phyloP scores from a whole-genome alignment of 1,284 basidiomycete species.

The Trichosporon asahii region DNA sequence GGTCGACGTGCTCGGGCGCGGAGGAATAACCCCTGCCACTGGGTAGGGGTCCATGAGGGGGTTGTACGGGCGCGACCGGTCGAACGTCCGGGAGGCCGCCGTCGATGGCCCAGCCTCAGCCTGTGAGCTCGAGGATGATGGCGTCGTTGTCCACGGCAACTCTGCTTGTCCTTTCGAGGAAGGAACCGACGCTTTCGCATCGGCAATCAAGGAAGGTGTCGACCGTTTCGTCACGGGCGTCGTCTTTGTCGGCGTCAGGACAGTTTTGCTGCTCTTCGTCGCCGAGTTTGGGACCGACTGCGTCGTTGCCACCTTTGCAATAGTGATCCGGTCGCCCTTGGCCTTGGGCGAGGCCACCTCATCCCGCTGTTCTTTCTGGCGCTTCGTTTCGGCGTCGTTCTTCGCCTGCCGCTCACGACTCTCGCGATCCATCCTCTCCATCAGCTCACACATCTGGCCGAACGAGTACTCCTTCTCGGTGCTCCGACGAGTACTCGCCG shows the following conservation, averaged over 20 bases:
- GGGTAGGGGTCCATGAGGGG: not conserved
- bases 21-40: not conserved
- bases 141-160: not conserved
- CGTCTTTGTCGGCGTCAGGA: not conserved
- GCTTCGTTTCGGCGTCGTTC: not conserved
- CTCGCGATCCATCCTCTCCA: not conserved
- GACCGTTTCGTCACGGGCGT: not conserved
- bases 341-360: not conserved
- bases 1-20: no score
- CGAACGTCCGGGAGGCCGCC: not conserved
- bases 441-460: not conserved
- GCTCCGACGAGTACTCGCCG: no score
- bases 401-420: no score
- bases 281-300: no score
- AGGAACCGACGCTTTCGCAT: not conserved
- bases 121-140: not conserved
- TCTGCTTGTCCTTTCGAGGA: not conserved
- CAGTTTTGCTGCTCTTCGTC: not conserved
- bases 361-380: not conserved
- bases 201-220: no score
- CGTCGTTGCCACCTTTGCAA: not conserved
- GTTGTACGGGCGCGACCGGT: not conserved
- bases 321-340: no score
- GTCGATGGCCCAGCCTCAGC: not conserved
- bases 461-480: no score